phyloP scores from a whole-genome alignment of 2,329 filamentous ascomycete species.

The Penicillium hesseltinei region DNA sequence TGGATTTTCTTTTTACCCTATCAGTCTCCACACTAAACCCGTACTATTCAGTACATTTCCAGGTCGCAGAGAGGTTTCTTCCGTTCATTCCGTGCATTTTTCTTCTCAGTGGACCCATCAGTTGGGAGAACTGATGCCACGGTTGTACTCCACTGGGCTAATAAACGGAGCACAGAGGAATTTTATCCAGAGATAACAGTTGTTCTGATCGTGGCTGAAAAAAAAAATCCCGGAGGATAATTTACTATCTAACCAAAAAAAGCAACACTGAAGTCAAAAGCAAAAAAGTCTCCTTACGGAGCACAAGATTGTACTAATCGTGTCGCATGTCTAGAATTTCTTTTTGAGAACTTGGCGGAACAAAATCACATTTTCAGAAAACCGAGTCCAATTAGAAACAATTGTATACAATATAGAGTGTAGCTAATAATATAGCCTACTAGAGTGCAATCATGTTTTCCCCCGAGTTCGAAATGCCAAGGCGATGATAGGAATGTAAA shows the following conservation, averaged over 20 bases:
- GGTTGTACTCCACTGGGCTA: conserved; percentile 11
- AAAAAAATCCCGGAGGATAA: neutral
- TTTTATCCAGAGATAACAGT: neutral
- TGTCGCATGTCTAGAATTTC: neutral
- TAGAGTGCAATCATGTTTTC: no score
- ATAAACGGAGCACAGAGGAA: neutral
- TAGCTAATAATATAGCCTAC: conserved; percentile 2
- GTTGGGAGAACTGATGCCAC: neutral
- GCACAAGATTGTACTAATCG: neutral
- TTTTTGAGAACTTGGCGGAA: neutral
- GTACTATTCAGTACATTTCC: conserved; percentile 1
- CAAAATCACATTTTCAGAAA: neutral
- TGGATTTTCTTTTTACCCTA: neutral
- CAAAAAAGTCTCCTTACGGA: neutral
- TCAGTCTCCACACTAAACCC: conserved; percentile 1
- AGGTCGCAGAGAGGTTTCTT: neutral
- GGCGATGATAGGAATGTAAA: neutral
- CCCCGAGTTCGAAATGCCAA: neutral
- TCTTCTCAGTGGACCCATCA: conserved; percentile 11
- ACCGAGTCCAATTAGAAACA: neutral
- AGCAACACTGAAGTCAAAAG: neutral
- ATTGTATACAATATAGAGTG: neutral
- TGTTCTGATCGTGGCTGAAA: neutral
- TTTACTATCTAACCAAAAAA: neutral
- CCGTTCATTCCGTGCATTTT: conserved; percentile 13